phyloP scores from a whole-genome alignment of 805 yeast genomes.

The Cyberlindnera mrakii region DNA sequence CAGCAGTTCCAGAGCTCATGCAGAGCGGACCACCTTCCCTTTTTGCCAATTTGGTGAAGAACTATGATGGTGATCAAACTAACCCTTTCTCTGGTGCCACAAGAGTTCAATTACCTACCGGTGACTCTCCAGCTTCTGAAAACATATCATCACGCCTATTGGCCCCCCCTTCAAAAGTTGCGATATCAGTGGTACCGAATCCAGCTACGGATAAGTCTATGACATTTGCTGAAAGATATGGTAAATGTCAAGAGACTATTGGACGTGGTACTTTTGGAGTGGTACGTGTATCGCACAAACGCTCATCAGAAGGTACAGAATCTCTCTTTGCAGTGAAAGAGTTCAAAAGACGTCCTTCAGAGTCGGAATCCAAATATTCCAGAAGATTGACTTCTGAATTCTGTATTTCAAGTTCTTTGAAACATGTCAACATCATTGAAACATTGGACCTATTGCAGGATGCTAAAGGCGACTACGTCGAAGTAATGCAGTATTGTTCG shows the following conservation, averaged over 20 bases:
- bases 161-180: background rate
- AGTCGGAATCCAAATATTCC: slow-evolving; percentile 60
- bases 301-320: slow-evolving; percentile 35
- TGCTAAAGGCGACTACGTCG: slow-evolving; percentile 77
- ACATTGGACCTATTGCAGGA: slow-evolving; percentile 75
- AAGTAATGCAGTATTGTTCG: slow-evolving; percentile 79
- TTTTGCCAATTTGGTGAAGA: slow-evolving; percentile 60
- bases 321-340: slow-evolving; percentile 81
- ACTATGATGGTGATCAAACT: slow-evolving; percentile 44
- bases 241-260: slow-evolving; percentile 88
- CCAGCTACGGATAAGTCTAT: slow-evolving; percentile 4
- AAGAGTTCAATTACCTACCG: slow-evolving; percentile 9
- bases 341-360: slow-evolving; percentile 58
- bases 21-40: slow-evolving; percentile 60
- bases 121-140: background rate
- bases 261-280: slow-evolving; percentile 95
- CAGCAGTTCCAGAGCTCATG: slow-evolving; percentile 66
- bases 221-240: slow-evolving; percentile 83
- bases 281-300: slow-evolving; percentile 82
- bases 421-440: slow-evolving; percentile 70
- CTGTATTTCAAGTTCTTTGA: slow-evolving; percentile 72
- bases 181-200: background rate
- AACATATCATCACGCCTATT: slow-evolving; percentile 23
- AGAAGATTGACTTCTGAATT: slow-evolving; percentile 76
- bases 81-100: slow-evolving; percentile 32